A percentile compares a stretch with the other conserved stretches of the same genome.
Conservation (phyloP, 2,329 filamentous ascomycete species). For the Cryphonectria parasitica region DNA sequence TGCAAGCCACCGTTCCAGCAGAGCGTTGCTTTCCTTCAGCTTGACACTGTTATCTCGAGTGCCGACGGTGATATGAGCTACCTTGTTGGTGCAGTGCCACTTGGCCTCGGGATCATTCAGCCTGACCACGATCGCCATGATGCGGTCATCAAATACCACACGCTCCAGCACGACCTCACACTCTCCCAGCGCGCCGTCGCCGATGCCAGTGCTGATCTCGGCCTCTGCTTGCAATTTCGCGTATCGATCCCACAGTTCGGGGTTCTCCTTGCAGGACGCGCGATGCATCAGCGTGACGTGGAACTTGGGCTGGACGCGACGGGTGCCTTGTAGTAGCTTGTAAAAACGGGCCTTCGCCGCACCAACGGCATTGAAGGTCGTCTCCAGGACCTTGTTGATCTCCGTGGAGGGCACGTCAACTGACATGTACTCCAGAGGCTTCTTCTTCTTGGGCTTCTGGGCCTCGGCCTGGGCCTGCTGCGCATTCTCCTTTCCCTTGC, state of each 20-base stretch:
- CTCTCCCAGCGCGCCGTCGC: conserved; percentile 61
- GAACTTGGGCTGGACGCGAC: conserved; percentile 82
- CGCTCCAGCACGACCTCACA: conserved; percentile 68
- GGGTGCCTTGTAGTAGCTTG: conserved; percentile 70
- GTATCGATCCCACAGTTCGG: conserved; percentile 78
- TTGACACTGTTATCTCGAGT: conserved; percentile 77
- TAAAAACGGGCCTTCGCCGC: conserved; percentile 69
- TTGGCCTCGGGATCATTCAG: conserved; percentile 59
- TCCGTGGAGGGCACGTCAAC: conserved; percentile 50
- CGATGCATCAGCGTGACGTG: conserved; percentile 95
- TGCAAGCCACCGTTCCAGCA: conserved; percentile 77
- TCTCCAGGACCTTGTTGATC: conserved; percentile 63
- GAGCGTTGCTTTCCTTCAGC: conserved; percentile 90
- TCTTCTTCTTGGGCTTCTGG: conserved; percentile 48
- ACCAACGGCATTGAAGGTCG: conserved; percentile 63
- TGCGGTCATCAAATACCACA: conserved; percentile 80
- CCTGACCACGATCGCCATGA: conserved; percentile 91
- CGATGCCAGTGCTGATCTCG: conserved; percentile 41
- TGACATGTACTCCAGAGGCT: conserved; percentile 60
- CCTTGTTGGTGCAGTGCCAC: conserved; percentile 74
- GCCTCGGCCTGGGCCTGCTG: conserved; percentile 39
- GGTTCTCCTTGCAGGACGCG: conserved; percentile 60
- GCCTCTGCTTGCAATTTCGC: conserved; percentile 57
- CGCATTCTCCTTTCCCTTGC: conserved; percentile 45
- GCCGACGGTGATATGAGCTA: conserved; percentile 89